Base-by-base conservation (phyloP, 768 basidiomycete genomes). In the Chalciporus sphaerocephalus region DNA sequence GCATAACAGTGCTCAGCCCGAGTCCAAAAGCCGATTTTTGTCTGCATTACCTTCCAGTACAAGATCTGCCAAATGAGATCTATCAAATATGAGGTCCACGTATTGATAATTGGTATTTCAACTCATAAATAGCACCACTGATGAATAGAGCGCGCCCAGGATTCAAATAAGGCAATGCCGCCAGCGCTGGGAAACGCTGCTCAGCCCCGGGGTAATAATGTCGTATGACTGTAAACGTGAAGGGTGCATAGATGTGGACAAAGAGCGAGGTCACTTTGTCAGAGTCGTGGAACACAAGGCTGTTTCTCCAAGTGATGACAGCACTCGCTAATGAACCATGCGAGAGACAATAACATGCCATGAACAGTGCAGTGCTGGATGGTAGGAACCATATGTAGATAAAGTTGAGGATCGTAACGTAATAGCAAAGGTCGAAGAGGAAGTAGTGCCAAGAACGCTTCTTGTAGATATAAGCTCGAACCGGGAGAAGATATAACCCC, bases 271-370 rank as follows among this genome's bases (percentile, higher is more conserved):
- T 97, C 60, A 97, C 89, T 67, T 98, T 98, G 65, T 99, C 96
- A 44, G 82, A 77, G 58, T 95, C 93, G 59, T 99, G 96, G 71
- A 99, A 99, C 3, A 99, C 96, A 18, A 99, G 81, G 53, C 91
- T 94, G 60, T 99, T 99, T 50, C 96, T 78, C 96, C 96, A 99
- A 9, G 95, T 97, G 55, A 97, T 90, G 39, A 98, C 93, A 0
- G 95, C 94, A 41, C 88, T 91, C 0, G 91, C 94, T 24, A 96
- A 77, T 0, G 88, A 80, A 0, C 93, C 96, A 61, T 96, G 85
- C 0, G 92, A 88, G 20, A 98, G 76, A 53, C 90, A 89, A 59
- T 96, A 98, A 59, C 91, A 94, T 4, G 93, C 90, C 40, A 91
- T 79, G 67, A 95, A 97, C 15, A 98, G 74, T 2, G 79, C 71